Conservation (phyloP, 73 alveolate species). For the Effrenium voratum region DNA sequence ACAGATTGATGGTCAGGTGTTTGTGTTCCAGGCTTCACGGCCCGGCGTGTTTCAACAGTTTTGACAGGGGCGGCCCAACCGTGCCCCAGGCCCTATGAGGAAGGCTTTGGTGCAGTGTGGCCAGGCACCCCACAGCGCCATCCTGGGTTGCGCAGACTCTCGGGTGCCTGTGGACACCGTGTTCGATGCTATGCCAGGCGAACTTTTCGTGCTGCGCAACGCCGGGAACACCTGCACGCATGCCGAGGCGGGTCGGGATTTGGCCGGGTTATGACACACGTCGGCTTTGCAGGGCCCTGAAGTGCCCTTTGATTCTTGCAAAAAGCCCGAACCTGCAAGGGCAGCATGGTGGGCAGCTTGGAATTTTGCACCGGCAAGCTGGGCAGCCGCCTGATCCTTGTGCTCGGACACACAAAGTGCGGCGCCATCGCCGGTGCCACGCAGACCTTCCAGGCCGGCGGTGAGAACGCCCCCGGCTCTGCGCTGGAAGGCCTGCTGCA, state of each 20-base stretch:
- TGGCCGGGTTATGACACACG: too few relatives aligned
- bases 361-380: slow-evolving; percentile 69
- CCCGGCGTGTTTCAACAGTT: too few relatives aligned
- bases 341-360: slow-evolving; percentile 46
- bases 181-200: slow-evolving; percentile 62
- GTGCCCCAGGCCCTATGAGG: too few relatives aligned
- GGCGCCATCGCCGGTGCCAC: slow-evolving; percentile 72
- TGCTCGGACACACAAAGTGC: slow-evolving; percentile 54
- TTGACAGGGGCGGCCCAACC: too few relatives aligned
- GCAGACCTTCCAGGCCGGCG: slow-evolving; percentile 1
- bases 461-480: slow-evolving; percentile 21
- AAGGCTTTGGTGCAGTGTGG: slow-evolving; percentile 48
- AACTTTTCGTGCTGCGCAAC: slow-evolving; percentile 44
- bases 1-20: neutral
- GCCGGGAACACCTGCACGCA: slow-evolving; percentile 77
- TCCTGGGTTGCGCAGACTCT: slow-evolving; percentile 57
- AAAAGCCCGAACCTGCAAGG: slow-evolving; percentile 11
- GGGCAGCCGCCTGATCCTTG: slow-evolving; percentile 42
- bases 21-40: too few relatives aligned
- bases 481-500: slow-evolving; percentile 84
- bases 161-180: slow-evolving; percentile 77
- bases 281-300: too few relatives aligned
- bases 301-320: too few relatives aligned
- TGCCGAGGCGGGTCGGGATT: too few relatives aligned
- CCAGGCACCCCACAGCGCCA: slow-evolving; percentile 84